Percentiles rank a stretch among this genome's conserved stretches.
Conservation (phyloP, 495 filamentous ascomycete species). For the Hypoxylon trugodes region DNA sequence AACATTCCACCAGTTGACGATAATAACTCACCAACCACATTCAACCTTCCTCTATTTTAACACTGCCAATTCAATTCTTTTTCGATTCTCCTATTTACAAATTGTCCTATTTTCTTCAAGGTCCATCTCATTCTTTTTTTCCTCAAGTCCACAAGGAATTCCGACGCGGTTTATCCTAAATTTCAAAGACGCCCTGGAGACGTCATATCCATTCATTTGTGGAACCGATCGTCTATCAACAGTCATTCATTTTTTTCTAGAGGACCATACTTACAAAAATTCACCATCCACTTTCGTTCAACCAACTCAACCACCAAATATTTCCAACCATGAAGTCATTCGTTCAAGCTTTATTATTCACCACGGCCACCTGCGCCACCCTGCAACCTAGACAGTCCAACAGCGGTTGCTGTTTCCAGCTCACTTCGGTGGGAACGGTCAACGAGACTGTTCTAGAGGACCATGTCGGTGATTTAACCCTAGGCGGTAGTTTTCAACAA, state of each 20-base stretch:
- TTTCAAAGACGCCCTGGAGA: conserved; percentile 14
- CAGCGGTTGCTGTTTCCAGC: conserved; percentile 41
- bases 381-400: conserved; percentile 24
- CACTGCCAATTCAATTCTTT: background rate
- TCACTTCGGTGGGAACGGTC: conserved; percentile 35
- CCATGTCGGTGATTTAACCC: conserved; percentile 35
- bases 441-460: conserved; percentile 38
- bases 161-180: conserved; percentile 4
- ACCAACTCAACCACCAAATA: background rate
- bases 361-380: conserved; percentile 17
- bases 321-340: conserved; percentile 27
- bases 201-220: conserved; percentile 22
- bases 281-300: conserved; percentile 9
- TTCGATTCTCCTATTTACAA: background rate
- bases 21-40: background rate
- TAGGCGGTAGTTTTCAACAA: conserved; percentile 43
- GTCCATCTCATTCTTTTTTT: conserved; percentile 3
- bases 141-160: background rate
- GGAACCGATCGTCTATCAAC: conserved; percentile 8
- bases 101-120: background rate
- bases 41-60: no score
- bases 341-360: conserved; percentile 26
- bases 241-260: background rate
- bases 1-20: conserved; percentile 5
- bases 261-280: background rate